Evolutionary conservation across 352 stramenopile genomes (phyloP).

Genomic region (Pythium biforme): DNA sequence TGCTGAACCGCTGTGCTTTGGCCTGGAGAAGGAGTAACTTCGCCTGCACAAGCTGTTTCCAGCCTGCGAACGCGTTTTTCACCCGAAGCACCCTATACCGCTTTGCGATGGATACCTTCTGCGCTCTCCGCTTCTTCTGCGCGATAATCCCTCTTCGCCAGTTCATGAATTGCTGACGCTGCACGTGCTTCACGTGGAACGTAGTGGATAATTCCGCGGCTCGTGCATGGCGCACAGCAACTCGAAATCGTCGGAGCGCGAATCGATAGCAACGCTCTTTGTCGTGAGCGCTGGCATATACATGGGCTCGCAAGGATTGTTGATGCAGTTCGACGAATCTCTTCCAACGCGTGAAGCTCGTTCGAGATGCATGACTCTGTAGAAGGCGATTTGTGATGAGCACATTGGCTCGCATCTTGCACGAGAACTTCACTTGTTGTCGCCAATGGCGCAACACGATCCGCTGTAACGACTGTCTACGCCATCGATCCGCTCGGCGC

Average conservation of each 20-base stretch:
- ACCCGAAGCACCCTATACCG: neutral
- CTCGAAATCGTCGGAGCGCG: neutral
- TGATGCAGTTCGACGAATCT: neutral
- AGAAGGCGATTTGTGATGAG: conserved; percentile 13
- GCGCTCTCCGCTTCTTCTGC: neutral
- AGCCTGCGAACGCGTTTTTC: neutral
- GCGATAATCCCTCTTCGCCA: neutral
- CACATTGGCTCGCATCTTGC: conserved; percentile 16
- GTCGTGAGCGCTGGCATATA: neutral
- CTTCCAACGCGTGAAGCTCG: conserved; percentile 9
- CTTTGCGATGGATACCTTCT: neutral
- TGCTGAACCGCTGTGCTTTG: neutral
- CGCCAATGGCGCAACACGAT: conserved; percentile 11
- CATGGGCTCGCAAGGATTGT: neutral
- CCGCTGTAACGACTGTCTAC: neutral
- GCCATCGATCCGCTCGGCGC: conserved; percentile 1
- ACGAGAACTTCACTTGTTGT: conserved; percentile 5
- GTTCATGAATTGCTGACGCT: neutral
- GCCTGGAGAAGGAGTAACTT: neutral
- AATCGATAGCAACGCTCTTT: neutral
- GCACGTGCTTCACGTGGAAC: conserved; percentile 3
- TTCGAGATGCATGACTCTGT: conserved; percentile 15
- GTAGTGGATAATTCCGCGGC: conserved; percentile 2
- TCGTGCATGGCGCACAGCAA: neutral
- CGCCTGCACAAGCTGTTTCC: neutral